A percentile compares a stretch with the other conserved stretches of the same genome.
Evolutionary conservation across 768 basidiomycete species (phyloP).

Genomic region (Pluteus cervinus): DNA sequence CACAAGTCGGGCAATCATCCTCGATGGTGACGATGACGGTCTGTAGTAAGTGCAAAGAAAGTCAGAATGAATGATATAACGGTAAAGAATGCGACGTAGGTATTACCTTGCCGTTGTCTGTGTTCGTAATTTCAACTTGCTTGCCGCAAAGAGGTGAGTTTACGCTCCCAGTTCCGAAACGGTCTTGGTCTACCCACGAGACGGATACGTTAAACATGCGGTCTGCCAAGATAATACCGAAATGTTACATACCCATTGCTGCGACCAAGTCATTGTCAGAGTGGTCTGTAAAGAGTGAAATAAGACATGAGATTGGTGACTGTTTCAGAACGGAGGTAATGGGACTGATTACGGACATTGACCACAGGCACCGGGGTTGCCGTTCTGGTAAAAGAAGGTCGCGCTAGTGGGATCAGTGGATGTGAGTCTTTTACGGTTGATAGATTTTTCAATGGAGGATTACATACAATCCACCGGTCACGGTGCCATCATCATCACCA

Average conservation of each 20-base stretch:
- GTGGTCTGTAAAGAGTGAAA: constrained; percentile 28
- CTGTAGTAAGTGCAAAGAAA: constrained; percentile 12
- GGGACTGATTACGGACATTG: no score
- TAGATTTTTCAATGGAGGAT: no score
- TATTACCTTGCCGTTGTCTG: constrained; percentile 42
- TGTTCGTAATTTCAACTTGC: constrained; percentile 59
- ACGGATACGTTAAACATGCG: constrained; percentile 5
- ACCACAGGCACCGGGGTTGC: constrained; percentile 80
- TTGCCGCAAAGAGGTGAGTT: constrained; percentile 60
- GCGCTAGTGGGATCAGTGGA: constrained; percentile 40
- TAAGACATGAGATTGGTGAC: constrained; percentile 2
- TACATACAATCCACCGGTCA: constrained; percentile 41
- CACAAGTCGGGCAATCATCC: constrained; percentile 81
- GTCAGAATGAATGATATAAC: constrained; percentile 4
- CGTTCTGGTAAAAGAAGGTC: constrained; percentile 67
- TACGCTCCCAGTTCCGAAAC: constrained; percentile 42
- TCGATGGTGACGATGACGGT: constrained; percentile 60
- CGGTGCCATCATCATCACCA: constrained; percentile 3
- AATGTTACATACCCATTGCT: constrained; percentile 50
- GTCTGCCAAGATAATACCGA: constrained; percentile 3
- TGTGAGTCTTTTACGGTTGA: constrained; percentile 8
- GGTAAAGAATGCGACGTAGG: constrained; percentile 1
- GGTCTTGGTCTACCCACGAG: constrained; percentile 34
- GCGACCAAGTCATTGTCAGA: constrained; percentile 52
- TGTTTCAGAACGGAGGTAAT: no score